Conservation (phyloP, 106 monocot genomes). For the Agapanthus africanus region DNA sequence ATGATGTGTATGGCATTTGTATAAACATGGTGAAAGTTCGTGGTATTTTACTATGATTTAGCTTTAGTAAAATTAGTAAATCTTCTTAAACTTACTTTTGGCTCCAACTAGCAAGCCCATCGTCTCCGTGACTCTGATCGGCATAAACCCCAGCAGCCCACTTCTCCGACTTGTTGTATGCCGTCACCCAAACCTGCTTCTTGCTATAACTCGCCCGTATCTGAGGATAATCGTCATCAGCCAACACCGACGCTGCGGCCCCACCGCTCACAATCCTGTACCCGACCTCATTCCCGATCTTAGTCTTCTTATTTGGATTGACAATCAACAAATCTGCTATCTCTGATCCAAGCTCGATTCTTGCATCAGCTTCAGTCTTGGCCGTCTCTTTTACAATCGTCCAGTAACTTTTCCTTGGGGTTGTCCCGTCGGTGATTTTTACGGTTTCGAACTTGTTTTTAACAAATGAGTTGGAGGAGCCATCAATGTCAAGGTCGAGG, state of each 20-base stretch:
- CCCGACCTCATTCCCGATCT: constrained; percentile 45
- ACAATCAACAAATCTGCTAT: constrained; percentile 40
- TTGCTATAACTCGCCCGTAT: constrained; percentile 39
- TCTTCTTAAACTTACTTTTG: too few species aligned
- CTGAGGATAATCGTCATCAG: constrained; percentile 59
- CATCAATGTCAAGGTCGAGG: constrained; percentile 67
- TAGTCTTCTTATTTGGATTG: constrained; percentile 49
- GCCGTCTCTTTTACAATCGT: constrained; percentile 39
- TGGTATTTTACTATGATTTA: too few species aligned
- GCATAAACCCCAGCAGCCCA: constrained; percentile 46
- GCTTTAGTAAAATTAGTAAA: too few species aligned
- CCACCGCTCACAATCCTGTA: constrained; percentile 34
- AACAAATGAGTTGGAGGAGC: constrained; percentile 50
- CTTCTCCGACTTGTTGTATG: constrained; percentile 48
- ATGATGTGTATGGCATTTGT: too few species aligned
- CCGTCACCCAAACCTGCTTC: constrained; percentile 67
- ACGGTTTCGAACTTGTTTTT: constrained; percentile 24
- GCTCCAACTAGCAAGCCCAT: constrained; percentile 49
- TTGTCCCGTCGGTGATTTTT: background rate
- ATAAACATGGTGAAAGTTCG: too few species aligned
- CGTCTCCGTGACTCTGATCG: constrained; percentile 48
- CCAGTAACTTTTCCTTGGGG: constrained; percentile 65
- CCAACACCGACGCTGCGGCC: constrained; percentile 24
- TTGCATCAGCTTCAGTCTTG: constrained; percentile 43
- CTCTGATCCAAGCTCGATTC: constrained; percentile 15